Evolutionary conservation across 306 rosid genomes (phyloP).

Genomic region (Quercus wislizeni): DNA sequence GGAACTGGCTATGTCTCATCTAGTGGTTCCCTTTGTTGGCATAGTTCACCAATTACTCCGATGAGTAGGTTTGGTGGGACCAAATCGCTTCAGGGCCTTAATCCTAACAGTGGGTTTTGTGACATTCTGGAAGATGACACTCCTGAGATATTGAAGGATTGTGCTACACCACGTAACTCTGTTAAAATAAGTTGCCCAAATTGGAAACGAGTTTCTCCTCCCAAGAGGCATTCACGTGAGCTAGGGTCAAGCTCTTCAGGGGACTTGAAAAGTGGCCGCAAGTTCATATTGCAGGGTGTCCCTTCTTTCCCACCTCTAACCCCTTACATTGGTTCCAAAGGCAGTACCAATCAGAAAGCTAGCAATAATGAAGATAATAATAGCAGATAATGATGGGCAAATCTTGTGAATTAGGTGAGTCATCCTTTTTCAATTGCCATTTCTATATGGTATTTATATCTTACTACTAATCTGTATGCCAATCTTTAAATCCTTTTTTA

Average conservation of each 20-base stretch:
- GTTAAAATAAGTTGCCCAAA: constrained; percentile 62
- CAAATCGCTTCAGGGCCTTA: constrained; percentile 16
- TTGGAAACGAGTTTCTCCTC: constrained; percentile 73
- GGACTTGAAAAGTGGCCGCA: constrained; percentile 48
- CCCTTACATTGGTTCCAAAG: constrained; percentile 44
- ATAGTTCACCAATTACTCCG: constrained; percentile 52
- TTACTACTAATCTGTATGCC: neutral
- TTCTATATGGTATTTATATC: neutral
- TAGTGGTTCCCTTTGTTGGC: constrained; percentile 35
- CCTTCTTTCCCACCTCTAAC: constrained; percentile 64
- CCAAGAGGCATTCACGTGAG: constrained; percentile 28
- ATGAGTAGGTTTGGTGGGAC: constrained; percentile 24
- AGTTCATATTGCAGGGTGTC: constrained; percentile 43
- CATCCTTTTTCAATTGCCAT: neutral
- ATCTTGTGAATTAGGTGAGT: constrained; percentile 14
- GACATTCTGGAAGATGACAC: constrained; percentile 56
- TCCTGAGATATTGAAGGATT: constrained; percentile 49
- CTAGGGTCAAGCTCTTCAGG: constrained; percentile 53
- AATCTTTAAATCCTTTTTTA: neutral
- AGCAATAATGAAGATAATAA: constrained; percentile 14
- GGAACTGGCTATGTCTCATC: constrained; percentile 28
- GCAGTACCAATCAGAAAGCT: constrained; percentile 19
- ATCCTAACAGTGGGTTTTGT: constrained; percentile 27
- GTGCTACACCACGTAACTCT: constrained; percentile 31
- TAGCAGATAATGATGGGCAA: constrained; percentile 19